phyloP scores from a whole-genome alignment of 176 grass and related monocot genomes.

The Aegilops longissima region DNA sequence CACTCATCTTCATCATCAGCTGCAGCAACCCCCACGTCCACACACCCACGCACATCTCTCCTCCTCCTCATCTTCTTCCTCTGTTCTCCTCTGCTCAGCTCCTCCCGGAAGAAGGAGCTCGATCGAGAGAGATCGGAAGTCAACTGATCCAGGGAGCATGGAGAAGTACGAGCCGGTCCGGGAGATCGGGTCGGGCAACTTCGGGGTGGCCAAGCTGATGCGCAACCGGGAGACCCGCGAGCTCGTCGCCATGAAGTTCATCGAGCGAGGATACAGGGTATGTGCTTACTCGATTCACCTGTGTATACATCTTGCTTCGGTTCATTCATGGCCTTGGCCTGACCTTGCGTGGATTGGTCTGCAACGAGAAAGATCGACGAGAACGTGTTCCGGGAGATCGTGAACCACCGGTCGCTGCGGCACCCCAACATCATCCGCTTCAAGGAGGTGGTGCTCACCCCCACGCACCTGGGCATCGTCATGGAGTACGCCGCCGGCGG shows the following conservation, averaged over 20 bases:
- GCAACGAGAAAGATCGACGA: conserved; percentile 64
- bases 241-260: conserved; percentile 85
- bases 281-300: no score
- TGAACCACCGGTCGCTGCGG: conserved; percentile 76
- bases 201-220: conserved; percentile 77
- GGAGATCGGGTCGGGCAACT: conserved; percentile 85
- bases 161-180: conserved; percentile 74
- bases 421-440: conserved; percentile 93
- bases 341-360: no score
- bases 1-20: neutral
- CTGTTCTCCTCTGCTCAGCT: neutral
- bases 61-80: neutral
- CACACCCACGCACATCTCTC: neutral
- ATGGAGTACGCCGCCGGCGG: conserved; percentile 96
- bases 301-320: no score
- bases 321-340: no score
- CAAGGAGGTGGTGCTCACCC: conserved; percentile 88
- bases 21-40: neutral
- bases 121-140: neutral
- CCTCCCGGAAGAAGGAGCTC: neutral
- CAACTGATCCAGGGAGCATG: conserved; percentile 29
- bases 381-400: conserved; percentile 88
- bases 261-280: conserved; percentile 72
- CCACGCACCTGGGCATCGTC: conserved; percentile 82
- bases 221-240: conserved; percentile 58